Conservation (phyloP, 306 rosid genomes). For the Quercus berberidifolia region DNA sequence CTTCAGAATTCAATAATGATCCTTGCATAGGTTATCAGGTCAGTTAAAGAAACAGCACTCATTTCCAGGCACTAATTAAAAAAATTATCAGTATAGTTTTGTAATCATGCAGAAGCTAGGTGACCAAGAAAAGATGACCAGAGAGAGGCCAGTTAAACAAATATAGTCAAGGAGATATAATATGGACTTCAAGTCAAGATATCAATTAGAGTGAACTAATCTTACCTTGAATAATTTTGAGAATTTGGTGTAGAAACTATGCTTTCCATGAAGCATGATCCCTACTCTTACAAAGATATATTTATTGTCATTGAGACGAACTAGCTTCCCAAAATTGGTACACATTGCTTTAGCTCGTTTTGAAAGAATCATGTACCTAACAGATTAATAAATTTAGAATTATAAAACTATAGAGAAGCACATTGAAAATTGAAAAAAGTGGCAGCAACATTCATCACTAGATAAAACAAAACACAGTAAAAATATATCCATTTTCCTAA, state of each 20-base stretch:
- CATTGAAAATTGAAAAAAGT: background rate
- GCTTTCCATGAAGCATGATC: conserved; percentile 83
- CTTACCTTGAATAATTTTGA: conserved; percentile 57
- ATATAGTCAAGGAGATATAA: background rate
- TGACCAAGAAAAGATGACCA: background rate
- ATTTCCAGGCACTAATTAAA: background rate
- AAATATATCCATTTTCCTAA: background rate
- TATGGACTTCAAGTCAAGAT: background rate
- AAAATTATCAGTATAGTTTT: background rate
- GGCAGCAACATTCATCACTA: background rate
- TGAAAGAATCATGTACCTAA: conserved; percentile 65
- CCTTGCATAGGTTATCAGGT: background rate
- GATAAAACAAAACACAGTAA: background rate
- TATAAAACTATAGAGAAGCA: conserved; percentile 8
- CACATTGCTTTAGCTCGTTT: conserved; percentile 38
- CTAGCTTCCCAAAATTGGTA: conserved; percentile 31
- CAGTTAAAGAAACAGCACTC: background rate
- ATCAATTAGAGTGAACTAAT: background rate
- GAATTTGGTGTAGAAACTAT: conserved; percentile 68
- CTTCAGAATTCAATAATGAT: background rate
- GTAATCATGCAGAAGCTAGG: background rate
- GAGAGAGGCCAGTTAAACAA: background rate
- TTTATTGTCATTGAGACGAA: conserved; percentile 19
- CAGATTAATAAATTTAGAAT: conserved; percentile 10
- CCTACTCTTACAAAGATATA: conserved; percentile 63